Base-by-base conservation (phyloP, 2,329 filamentous ascomycete species). In the Calonectria pseudoreteaudii region DNA sequence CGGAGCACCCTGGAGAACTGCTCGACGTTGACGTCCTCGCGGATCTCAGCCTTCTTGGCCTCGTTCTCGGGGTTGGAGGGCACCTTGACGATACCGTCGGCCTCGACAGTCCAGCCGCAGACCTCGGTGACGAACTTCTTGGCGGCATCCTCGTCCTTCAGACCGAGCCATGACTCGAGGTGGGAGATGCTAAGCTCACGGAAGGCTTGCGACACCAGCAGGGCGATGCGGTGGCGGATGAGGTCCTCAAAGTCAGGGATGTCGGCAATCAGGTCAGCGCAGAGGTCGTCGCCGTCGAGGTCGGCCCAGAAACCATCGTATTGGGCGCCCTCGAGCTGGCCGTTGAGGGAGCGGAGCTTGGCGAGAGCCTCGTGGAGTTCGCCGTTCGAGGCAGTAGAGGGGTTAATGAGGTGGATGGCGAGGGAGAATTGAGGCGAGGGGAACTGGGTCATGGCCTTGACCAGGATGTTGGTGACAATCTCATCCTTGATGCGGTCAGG, bases 401-500 rank as follows among this genome's bases (percentile, higher is more conserved):
- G 94, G 77, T 95, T 95, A 83, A 99, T 95, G 78, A 99, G 95
- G 84, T 98, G 95, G 75, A 99, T 93, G 82, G 94, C 94, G 81
- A 98, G 95, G 81, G 93, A 93, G 92, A 98, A 99, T 86, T 98
- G 96, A 56, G 97, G 93, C 26, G 94, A 96, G 77, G 97, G 97
- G 90, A 99, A 99, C 88, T 98, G 94, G 80, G 96, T 98, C 84
- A 99, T 93, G 79, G 96, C 91, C 90, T 98, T 99, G 90, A 98
- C 96, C 85, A 99, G 95, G 88, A 98, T 94, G 91, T 98, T 98
- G 90, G 97, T 98, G 86, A 97, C 95, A 83, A 96, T 95, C 87
- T 99, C 97, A 84, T 98, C 94, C 89, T 97, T 96, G 84, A 96
- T 93, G 81, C 98, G 95, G 89, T 98, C 96, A 67, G 97, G 97